phyloP scores from a whole-genome alignment of 441 rosid species.

The Pelargonium fulgidum region DNA sequence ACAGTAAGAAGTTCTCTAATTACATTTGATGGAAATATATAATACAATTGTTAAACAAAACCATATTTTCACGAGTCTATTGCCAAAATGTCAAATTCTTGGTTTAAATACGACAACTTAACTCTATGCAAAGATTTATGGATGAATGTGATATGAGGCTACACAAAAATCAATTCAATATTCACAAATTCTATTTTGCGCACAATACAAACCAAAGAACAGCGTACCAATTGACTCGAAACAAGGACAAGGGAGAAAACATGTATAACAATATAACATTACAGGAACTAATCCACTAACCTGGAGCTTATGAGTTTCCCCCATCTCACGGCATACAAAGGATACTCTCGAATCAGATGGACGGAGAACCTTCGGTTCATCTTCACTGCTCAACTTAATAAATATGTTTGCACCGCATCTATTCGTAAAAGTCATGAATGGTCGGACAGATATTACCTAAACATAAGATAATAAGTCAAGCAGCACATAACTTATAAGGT shows the following conservation, averaged over 20 bases:
- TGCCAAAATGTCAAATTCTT: not conserved
- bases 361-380: constrained; percentile 74
- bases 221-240: constrained; percentile 1
- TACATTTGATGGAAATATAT: not conserved
- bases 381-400: constrained; percentile 64
- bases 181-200: not conserved
- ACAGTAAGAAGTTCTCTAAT: constrained; percentile 11
- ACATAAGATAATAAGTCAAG: constrained; percentile 19
- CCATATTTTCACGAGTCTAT: not conserved
- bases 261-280: constrained; percentile 10
- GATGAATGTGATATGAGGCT: not conserved
- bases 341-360: constrained; percentile 78
- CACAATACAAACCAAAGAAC: not conserved
- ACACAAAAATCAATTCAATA: not conserved
- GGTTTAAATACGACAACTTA: too few relatives aligned
- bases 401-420: constrained; percentile 79
- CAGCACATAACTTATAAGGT: constrained; percentile 15
- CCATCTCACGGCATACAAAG: constrained; percentile 48
- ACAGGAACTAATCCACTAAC: constrained; percentile 34
- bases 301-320: constrained; percentile 75
- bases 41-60: not conserved
- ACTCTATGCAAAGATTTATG: not conserved
- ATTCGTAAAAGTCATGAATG: constrained; percentile 93
- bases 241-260: constrained; percentile 9
- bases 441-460: constrained; percentile 86